These are phyloP conservation scores for Penicillium sp. DNA, from an alignment of 2,329 filamentous ascomycete species.

Conservation along the genomic window DNA sequence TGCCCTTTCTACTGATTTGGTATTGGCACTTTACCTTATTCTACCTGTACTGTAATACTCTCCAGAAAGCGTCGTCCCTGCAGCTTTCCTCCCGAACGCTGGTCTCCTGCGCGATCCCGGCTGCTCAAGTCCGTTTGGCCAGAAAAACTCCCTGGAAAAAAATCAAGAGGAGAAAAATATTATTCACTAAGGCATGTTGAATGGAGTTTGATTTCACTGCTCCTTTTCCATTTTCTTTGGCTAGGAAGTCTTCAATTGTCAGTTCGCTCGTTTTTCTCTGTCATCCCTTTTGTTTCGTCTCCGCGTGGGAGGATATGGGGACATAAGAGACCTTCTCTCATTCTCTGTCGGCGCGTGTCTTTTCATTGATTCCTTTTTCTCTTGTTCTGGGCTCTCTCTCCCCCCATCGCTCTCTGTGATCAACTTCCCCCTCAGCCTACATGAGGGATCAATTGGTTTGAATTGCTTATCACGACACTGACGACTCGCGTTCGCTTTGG, in stretches of 20 bases:
- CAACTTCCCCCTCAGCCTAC: conserved; percentile 5
- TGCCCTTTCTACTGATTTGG: not conserved
- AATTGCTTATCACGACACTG: conserved; percentile 9
- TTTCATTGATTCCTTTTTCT: conserved; percentile 17
- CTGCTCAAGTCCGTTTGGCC: conserved; percentile 21
- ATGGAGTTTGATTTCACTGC: conserved; percentile 19
- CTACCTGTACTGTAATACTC: conserved; percentile 15
- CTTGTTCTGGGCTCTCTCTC: conserved; percentile 1
- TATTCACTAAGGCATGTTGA: conserved; percentile 11
- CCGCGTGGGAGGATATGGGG: conserved; percentile 11
- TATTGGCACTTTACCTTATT: conserved; percentile 13
- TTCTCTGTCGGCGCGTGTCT: conserved; percentile 18
- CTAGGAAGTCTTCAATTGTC: conserved; percentile 18
- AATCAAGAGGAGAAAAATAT: not conserved
- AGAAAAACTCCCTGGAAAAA: conserved; percentile 18
- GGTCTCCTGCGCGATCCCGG: conserved; percentile 26
- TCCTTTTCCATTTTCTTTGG: conserved; percentile 21
- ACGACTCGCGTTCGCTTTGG: conserved; percentile 13
- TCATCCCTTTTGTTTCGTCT: conserved; percentile 13
- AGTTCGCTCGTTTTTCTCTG: conserved; percentile 7
- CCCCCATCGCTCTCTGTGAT: conserved; percentile 8
- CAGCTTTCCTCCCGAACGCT: conserved; percentile 30
- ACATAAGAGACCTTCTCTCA: conserved; percentile 17
- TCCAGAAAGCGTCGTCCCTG: conserved; percentile 28
- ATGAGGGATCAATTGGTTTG: conserved; percentile 23